Conservation (phyloP, 2,329 filamentous ascomycete genomes). For the Penicillium nordicum region DNA sequence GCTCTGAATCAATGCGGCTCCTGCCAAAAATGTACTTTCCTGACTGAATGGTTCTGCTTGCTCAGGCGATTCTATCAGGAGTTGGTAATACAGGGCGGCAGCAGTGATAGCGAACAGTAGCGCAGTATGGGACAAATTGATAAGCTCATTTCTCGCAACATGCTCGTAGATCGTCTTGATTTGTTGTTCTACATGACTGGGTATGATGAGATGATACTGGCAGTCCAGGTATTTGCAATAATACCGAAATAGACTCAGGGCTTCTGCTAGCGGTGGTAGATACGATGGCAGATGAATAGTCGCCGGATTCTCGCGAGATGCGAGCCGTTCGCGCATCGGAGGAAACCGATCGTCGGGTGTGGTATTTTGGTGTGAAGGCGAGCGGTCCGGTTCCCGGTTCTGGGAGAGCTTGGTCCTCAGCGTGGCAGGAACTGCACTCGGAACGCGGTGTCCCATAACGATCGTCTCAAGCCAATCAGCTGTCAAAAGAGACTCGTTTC, state of each 20-base stretch:
- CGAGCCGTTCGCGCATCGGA: neutral
- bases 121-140: conserved; percentile 29
- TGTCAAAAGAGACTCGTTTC: conserved; percentile 23
- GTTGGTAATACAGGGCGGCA: conserved; percentile 27
- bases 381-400: neutral
- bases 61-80: conserved; percentile 17
- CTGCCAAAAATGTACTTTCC: conserved; percentile 30
- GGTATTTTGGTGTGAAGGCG: neutral
- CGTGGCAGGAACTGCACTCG: conserved; percentile 19
- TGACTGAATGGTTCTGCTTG: conserved; percentile 23
- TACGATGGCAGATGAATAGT: conserved; percentile 20
- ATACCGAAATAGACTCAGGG: conserved; percentile 30
- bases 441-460: conserved; percentile 29
- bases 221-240: conserved; percentile 36
- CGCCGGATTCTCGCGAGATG: conserved; percentile 21
- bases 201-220: conserved; percentile 37
- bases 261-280: conserved; percentile 31
- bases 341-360: neutral
- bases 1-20: conserved; percentile 31
- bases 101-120: conserved; percentile 37
- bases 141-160: conserved; percentile 15
- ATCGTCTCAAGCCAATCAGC: conserved; percentile 31
- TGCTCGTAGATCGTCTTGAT: conserved; percentile 32
- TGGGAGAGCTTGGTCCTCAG: conserved; percentile 18
- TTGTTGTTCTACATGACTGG: conserved; percentile 20